Evolutionary conservation across 2,329 filamentous ascomycete species (phyloP), one percentile per base, ranked within the genome.

Genomic region (Penicillium sp.): DNA sequence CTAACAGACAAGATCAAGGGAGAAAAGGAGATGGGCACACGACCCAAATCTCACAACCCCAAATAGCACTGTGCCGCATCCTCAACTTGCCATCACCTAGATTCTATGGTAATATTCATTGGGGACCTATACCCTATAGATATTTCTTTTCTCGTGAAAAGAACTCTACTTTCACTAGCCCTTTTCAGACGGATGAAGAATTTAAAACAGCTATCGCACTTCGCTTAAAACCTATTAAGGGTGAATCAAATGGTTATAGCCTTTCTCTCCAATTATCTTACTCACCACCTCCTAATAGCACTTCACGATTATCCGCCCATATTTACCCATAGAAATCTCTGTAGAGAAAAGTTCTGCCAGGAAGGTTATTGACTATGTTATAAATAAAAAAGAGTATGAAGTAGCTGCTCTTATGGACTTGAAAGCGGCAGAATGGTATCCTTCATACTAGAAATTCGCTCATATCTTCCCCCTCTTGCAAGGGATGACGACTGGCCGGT

Each of bases 341-440:
- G 55, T n/a, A 57, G 57, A 58, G 61, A 59, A 66, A 60, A 56
- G 42, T 64, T 32, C 51, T 27, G 35, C 54, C 8, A 49, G 46
- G 47, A 60, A 61, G 35, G 36, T 56, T 38, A 29, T 52, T 6
- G 51, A 55, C 53, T 27, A 53, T 54, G 43, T 38, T 26, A 49
- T 53, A 43, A 56, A 43, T 51, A 45, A 55, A 48, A 51, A 58
- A 51, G 55, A 55, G 47, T 61, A 60, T 52, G 39, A 57, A 49
- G 42, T 61, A 34, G 53, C 53, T 51, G 61, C 57, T 51, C 42
- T 64, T 55, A 48, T 66, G 41, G 60, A 67, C 54, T 66, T 63
- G 64, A 62, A 66, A 61, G 45, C 57, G 14, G 65, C 65, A 36
- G 66, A 62, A 42, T 67, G 61, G 62, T 66, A 66, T 60, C 64